Base-by-base conservation (phyloP, 805 yeast genomes). In the Lipomyces oligophaga region DNA sequence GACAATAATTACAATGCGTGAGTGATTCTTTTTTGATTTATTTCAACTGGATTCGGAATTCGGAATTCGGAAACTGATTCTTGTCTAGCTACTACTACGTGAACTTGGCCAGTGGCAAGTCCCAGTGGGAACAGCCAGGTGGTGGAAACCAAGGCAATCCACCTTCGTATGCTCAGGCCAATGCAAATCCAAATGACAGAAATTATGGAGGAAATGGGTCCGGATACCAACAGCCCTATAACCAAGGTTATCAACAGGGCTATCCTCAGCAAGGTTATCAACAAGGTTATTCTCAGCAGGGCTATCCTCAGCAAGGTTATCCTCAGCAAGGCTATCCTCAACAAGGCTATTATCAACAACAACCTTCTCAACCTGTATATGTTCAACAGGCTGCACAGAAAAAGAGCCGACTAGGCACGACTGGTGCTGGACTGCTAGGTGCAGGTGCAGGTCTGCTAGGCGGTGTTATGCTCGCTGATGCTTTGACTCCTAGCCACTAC, bases 61-160 rank as follows among this genome's bases (percentile, higher is more conserved):
- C 13, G 10, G 20, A 16, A 19, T 22, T 19, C n/a, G 7, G 15
- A n/a, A 10, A 25, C 10, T 34, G 31, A 15, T 43, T 34, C 24
- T 20, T 36, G 18, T 4, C 19, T 40, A 78, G 83, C 1, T 86
- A 81, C 80, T 90, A 81, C 64, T 90, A 80, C 60, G 95, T 90
- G n/a, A 72, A 87, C 58, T 67, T 84, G 54, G 60, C 72, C 13
- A 77, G 85, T 11, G 82, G 84, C 49, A 70, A 78, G 56, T 85
- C 96, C 0, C 96, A 88, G 65, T 90, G 97, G 97, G 95, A 85
- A 43, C 78, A 80, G 11, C 97, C 96, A 13, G 18, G 45, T 1
- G 61, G 45, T 20, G 39, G n/a, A n/a, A n/a, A n/a, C n/a, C n/a
- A n/a, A n/a, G n/a, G n/a, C n/a, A n/a, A n/a, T n/a, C n/a, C n/a